Conservation (phyloP, 225 moss, liverwort and hornwort genomes). For the Marchantia polymorpha region DNA sequence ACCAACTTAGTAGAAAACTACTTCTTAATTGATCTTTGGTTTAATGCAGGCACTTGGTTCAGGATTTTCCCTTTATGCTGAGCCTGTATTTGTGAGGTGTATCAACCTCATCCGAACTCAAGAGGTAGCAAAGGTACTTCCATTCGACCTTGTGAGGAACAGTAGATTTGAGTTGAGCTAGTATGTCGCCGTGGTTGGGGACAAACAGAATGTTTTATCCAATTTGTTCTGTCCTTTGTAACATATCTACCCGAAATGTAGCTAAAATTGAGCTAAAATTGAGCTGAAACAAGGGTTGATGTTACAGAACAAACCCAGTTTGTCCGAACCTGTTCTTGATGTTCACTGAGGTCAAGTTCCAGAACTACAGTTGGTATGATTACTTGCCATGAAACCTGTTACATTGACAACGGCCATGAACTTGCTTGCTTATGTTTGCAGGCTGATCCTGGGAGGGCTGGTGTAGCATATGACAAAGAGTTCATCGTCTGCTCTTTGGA, state of each 20-base stretch:
- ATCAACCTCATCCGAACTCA: conserved; percentile 95
- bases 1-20: background rate
- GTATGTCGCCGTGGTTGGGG: background rate
- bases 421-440: conserved; percentile 38
- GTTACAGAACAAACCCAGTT: no score
- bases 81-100: conserved; percentile 96
- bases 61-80: conserved; percentile 92
- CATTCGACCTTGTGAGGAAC: background rate
- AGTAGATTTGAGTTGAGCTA: background rate
- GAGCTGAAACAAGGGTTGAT: no score
- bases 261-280: no score
- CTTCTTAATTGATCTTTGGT: background rate
- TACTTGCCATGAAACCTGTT: background rate
- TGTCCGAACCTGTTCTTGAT: background rate
- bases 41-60: conserved; percentile 75
- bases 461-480: conserved; percentile 96
- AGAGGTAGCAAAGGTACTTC: conserved; percentile 88
- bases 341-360: no score
- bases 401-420: conserved; percentile 9
- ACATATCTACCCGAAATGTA: no score
- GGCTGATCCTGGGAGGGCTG: conserved; percentile 94
- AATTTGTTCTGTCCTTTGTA: background rate
- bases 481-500: conserved; percentile 98
- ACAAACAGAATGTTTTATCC: background rate
- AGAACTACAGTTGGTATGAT: no score